Evolutionary conservation across 139 green algal genomes (phyloP).

Genomic region (Raphidocelis subcapitata): DNA sequence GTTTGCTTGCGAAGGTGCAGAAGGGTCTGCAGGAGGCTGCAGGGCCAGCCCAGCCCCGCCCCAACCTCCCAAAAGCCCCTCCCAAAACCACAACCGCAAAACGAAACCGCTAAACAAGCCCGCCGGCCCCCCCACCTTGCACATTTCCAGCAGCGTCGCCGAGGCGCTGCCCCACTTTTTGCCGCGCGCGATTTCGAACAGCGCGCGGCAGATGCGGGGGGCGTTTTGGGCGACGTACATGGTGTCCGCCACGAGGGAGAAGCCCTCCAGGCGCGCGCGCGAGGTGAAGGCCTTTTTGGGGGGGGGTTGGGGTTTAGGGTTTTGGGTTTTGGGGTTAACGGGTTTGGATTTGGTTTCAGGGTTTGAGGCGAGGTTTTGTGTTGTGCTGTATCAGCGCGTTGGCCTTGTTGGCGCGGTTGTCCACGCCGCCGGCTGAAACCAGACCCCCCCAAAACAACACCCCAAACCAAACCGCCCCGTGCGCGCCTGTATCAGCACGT

Average conservation of each 20-base stretch:
- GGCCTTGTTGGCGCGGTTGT: background rate
- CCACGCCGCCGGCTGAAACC: background rate
- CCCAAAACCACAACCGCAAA: too few relatives aligned
- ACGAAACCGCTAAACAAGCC: background rate
- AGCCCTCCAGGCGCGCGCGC: conserved; percentile 75
- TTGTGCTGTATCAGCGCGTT: background rate
- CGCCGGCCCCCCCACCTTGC: conserved; percentile 45
- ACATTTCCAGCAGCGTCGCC: conserved; percentile 58
- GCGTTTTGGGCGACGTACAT: conserved; percentile 91
- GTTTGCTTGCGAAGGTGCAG: too few relatives aligned
- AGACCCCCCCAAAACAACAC: background rate
- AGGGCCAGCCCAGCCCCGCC: too few relatives aligned
- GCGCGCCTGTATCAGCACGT: conserved; percentile 81
- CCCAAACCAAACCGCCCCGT: background rate
- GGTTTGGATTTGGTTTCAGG: background rate
- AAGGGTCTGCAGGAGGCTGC: background rate
- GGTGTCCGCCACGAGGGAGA: conserved; percentile 92
- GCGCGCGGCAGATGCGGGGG: conserved; percentile 83
- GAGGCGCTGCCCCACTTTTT: conserved; percentile 69
- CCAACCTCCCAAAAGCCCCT: too few relatives aligned
- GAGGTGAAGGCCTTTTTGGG: conserved; percentile 81
- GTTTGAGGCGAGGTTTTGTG: background rate
- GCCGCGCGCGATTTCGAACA: conserved; percentile 93
- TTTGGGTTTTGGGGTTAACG: background rate
- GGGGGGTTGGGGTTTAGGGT: background rate